Conservation (phyloP, 1,284 basidiomycete genomes). For the Cutaneotrichosporon spelunceum region DNA sequence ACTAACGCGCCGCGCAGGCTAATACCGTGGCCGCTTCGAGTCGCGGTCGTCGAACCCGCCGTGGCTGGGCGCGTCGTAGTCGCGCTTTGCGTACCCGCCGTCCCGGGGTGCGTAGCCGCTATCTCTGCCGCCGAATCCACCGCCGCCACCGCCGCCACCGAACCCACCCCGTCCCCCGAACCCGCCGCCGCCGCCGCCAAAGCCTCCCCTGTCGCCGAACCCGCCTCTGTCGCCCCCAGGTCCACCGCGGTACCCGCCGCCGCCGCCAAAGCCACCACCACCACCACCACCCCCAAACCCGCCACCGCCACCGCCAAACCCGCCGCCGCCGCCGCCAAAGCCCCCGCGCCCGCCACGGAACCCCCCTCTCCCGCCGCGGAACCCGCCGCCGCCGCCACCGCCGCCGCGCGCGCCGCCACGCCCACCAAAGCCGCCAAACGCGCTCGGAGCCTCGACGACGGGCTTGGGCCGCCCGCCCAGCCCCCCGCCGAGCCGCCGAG, state of each 20-base stretch:
- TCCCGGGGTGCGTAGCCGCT: conserved; percentile 7
- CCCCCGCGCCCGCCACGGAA: conserved; percentile 27
- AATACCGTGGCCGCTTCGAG: conserved; percentile 73
- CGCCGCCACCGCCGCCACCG: conserved; percentile 18
- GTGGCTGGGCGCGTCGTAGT: conserved; percentile 50
- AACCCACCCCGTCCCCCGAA: conserved; percentile 36
- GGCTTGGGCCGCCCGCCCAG: conserved; percentile 92
- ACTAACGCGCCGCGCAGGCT: too few species aligned
- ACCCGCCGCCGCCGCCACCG: conserved; percentile 32
- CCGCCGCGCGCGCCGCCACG: conserved; percentile 28
- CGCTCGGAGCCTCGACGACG: conserved; percentile 44
- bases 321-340: conserved; percentile 31
- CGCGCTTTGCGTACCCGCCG: conserved; percentile 31
- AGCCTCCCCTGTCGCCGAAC: conserved; percentile 27
- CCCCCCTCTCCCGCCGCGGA: conserved; percentile 26
- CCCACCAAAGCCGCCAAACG: conserved; percentile 16
- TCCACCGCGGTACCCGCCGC: conserved; percentile 53
- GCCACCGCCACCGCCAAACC: conserved; percentile 30
- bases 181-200: conserved; percentile 12
- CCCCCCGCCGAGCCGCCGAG: conserved; percentile 88
- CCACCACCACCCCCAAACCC: conserved; percentile 19
- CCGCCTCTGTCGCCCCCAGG: too few species aligned
- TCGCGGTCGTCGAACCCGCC: conserved; percentile 76
- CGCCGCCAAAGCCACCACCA: conserved; percentile 41
- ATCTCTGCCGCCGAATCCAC: conserved; percentile 9